A percentile compares a stretch with the other conserved stretches of the same genome.
Conservation (phyloP, 169 alveolate species). For the Cyclospora cayetanensis region DNA sequence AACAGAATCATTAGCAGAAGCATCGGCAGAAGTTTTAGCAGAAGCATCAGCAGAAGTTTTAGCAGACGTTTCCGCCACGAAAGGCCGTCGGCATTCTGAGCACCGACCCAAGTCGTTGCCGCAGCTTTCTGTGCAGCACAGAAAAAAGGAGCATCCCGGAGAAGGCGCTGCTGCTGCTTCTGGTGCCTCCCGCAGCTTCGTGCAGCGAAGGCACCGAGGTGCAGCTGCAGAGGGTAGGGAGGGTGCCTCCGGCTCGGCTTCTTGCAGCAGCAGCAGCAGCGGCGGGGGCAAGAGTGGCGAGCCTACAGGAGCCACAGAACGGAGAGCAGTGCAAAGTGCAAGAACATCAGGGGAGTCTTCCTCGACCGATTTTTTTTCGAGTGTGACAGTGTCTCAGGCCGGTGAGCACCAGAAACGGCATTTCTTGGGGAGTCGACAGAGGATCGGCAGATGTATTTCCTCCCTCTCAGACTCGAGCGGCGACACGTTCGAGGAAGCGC, state of each 20-base stretch:
- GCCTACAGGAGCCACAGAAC: neutral
- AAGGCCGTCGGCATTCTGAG: no score
- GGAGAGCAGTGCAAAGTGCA: neutral
- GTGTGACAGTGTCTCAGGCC: no score
- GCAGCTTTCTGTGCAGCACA: no score
- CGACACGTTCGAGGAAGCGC: neutral
- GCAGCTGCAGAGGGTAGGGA: neutral
- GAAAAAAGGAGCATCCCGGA: no score
- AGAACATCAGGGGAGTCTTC: neutral
- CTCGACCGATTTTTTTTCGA: neutral
- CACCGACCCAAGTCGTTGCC: no score
- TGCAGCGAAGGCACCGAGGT: neutral
- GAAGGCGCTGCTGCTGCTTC: no score
- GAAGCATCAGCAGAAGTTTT: neutral
- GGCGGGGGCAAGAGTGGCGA: conserved; percentile 12
- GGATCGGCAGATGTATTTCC: no score
- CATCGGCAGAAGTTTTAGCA: neutral
- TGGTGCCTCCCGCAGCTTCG: neutral
- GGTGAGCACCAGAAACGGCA: no score
- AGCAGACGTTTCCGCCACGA: neutral
- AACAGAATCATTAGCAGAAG: neutral
- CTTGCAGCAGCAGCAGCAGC: neutral
- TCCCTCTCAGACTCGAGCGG: neutral
- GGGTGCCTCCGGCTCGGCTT: no score
- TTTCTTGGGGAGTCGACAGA: no score